phyloP scores from a whole-genome alignment of 2,329 filamentous ascomycete species.

The Helotiales sp. region DNA sequence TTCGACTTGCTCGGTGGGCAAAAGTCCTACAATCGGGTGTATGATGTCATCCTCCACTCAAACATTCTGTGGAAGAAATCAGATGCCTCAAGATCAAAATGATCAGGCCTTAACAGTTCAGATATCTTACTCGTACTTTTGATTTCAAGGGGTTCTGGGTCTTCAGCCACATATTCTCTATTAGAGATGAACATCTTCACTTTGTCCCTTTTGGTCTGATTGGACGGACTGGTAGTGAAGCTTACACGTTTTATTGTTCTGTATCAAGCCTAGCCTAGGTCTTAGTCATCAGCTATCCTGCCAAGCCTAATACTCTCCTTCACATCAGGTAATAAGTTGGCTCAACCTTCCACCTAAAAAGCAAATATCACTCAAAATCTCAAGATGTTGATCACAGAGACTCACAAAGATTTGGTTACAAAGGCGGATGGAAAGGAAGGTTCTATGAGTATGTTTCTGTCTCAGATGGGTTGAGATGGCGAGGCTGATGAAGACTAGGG shows the following conservation, averaged over 20 bases:
- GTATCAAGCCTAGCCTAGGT: background rate
- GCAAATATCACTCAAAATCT: background rate
- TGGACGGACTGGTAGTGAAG: background rate
- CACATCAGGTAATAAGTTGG: background rate
- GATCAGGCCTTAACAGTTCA: too few relatives aligned
- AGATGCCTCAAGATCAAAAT: too few relatives aligned
- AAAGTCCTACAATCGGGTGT: too few relatives aligned
- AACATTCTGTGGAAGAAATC: too few relatives aligned
- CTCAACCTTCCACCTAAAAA: background rate
- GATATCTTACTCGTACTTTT: too few relatives aligned
- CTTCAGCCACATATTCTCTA: background rate
- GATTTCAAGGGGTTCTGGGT: too few relatives aligned
- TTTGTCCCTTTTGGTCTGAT: background rate
- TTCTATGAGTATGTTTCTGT: constrained; percentile 53
- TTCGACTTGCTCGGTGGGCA: too few relatives aligned
- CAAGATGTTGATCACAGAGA: constrained; percentile 64
- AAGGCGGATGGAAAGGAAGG: constrained; percentile 58
- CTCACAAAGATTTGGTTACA: constrained; percentile 62
- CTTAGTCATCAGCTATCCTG: constrained; percentile 4
- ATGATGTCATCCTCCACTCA: too few relatives aligned
- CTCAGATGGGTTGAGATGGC: background rate
- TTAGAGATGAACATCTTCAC: background rate
- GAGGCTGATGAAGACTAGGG: constrained; percentile 56
- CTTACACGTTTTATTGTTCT: background rate
- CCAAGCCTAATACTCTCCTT: constrained; percentile 9